phyloP scores from a whole-genome alignment of 805 yeast species.

The Zygoascus flipseniorum region DNA sequence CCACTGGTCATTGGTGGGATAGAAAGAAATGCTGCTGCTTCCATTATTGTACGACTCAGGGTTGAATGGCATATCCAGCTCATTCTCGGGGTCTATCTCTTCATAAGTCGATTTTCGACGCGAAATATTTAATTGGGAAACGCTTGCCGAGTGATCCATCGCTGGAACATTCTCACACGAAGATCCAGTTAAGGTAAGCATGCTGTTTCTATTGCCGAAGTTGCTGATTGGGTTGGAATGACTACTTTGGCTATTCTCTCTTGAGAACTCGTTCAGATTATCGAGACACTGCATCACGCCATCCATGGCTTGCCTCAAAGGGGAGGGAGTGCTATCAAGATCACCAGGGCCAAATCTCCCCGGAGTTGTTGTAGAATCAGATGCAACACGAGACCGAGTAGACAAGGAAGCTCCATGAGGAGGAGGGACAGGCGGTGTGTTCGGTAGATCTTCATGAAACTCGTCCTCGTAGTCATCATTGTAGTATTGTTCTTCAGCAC shows the following conservation, averaged over 20 bases:
- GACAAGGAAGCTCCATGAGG: constrained; percentile 22
- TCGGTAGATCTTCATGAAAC: constrained; percentile 3
- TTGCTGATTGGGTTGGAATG: not conserved
- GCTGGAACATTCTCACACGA: not conserved
- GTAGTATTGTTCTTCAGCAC: not conserved
- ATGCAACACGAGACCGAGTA: not conserved
- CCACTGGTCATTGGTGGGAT: no score
- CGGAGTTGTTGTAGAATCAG: constrained; percentile 1
- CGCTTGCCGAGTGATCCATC: not conserved
- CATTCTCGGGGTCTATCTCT: constrained; percentile 4
- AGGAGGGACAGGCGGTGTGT: constrained; percentile 29
- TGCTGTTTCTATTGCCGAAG: constrained; percentile 3
- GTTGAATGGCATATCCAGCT: constrained; percentile 10
- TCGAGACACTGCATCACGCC: constrained; percentile 26
- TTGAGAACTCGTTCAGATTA: constrained; percentile 16
- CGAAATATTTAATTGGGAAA: not conserved
- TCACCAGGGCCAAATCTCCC: constrained; percentile 2
- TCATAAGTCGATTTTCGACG: not conserved
- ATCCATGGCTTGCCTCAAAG: constrained; percentile 27
- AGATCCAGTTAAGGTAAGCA: constrained; percentile 4
- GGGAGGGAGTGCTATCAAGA: constrained; percentile 23
- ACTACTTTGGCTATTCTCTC: constrained; percentile 8
- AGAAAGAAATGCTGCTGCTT: no score
- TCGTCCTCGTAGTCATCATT: constrained; percentile 7
- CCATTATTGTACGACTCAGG: constrained; percentile 12